Evolutionary conservation across 2,329 filamentous ascomycete genomes (phyloP).

Genomic region (Fusarium xylarioides): DNA sequence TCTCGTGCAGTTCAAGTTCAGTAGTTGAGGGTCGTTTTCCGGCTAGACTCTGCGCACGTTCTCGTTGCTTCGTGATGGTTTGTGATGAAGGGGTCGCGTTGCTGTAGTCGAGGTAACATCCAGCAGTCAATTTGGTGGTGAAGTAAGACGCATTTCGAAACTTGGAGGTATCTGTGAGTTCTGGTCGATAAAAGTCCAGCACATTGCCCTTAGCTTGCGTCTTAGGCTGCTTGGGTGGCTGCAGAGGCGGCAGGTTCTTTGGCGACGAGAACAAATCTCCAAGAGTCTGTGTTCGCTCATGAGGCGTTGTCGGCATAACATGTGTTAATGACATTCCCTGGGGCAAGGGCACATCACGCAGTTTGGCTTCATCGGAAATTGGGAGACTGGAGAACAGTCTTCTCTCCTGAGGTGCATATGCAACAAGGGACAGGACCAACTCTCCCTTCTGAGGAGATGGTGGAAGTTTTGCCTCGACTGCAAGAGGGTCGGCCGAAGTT

Average conservation of each 20-base stretch:
- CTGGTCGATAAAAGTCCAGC: conserved; percentile 63
- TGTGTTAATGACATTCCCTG: conserved; percentile 70
- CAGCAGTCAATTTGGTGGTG: conserved; percentile 70
- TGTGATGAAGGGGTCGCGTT: conserved; percentile 67
- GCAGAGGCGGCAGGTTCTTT: conserved; percentile 69
- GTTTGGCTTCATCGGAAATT: conserved; percentile 42
- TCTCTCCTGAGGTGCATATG: conserved; percentile 76
- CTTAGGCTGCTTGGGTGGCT: conserved; percentile 77
- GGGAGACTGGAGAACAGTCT: conserved; percentile 88
- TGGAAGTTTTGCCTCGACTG: conserved; percentile 52
- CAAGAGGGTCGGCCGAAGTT: conserved; percentile 50
- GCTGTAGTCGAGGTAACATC: conserved; percentile 76
- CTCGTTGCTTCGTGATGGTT: conserved; percentile 71
- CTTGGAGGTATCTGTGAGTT: conserved; percentile 63
- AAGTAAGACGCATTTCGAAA: conserved; percentile 70
- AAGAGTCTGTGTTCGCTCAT: conserved; percentile 69
- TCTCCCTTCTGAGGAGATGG: conserved; percentile 55
- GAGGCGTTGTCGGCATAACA: conserved; percentile 46
- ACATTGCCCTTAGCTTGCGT: conserved; percentile 70
- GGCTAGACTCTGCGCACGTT: conserved; percentile 74
- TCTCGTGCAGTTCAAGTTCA: conserved; percentile 70
- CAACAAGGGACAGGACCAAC: conserved; percentile 78
- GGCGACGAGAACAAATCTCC: conserved; percentile 79
- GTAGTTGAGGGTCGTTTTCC: conserved; percentile 65
- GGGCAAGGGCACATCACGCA: conserved; percentile 66